phyloP scores from a whole-genome alignment of 306 rosid species.

The Trifolium pratense region DNA sequence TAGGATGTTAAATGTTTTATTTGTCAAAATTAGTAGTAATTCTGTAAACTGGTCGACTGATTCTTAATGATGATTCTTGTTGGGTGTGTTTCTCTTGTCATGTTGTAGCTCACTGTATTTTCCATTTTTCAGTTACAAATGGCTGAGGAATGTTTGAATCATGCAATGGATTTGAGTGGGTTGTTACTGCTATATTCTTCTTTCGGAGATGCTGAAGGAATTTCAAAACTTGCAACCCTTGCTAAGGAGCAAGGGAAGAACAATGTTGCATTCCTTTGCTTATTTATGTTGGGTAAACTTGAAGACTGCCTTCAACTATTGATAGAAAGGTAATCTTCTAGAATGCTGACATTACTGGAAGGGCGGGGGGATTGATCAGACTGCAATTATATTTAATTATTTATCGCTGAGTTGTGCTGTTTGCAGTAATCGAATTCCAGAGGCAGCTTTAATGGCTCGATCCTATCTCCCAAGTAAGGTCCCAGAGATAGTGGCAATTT shows the following conservation, averaged over 20 bases:
- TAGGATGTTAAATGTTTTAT: conserved; percentile 31
- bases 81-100: conserved; percentile 33
- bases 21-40: conserved; percentile 15
- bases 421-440: conserved; percentile 95
- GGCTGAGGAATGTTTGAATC: conserved; percentile 94
- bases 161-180: conserved; percentile 96
- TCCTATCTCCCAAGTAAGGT: conserved; percentile 99
- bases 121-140: conserved; percentile 79
- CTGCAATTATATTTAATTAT: conserved; percentile 36
- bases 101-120: conserved; percentile 38
- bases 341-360: conserved; percentile 22
- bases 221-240: conserved; percentile 76
- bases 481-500: conserved; percentile 92
- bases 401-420: conserved; percentile 36
- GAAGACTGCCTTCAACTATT: conserved; percentile 97
- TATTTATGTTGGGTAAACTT: conserved; percentile 92
- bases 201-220: conserved; percentile 97
- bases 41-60: conserved; percentile 13
- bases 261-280: conserved; percentile 94
- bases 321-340: conserved; percentile 78
- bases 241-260: conserved; percentile 99
- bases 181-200: conserved; percentile 93
- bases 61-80: conserved; percentile 34
- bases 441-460: conserved; percentile 98
- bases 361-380: conserved; percentile 27